Conservation (phyloP, 106 monocot species). For the Platanthera guangdongensis region DNA sequence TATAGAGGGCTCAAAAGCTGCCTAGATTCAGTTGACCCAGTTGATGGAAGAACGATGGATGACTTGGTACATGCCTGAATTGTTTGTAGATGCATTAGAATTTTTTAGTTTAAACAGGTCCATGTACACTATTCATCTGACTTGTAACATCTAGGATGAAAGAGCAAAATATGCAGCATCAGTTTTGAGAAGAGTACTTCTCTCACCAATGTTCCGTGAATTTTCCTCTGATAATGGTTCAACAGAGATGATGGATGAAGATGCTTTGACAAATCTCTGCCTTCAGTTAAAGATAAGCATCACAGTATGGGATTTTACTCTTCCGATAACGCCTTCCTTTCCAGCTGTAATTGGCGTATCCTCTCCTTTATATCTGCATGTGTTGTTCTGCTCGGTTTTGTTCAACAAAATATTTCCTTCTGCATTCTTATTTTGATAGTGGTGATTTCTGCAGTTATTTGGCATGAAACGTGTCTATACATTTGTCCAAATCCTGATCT, state of each 20-base stretch:
- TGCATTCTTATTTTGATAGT: background rate
- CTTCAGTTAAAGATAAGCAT: slow-evolving; percentile 60
- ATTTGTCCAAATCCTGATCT: background rate
- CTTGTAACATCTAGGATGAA: slow-evolving; percentile 48
- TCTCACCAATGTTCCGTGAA: slow-evolving; percentile 52
- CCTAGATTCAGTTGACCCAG: slow-evolving; percentile 50
- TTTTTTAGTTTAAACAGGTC: background rate
- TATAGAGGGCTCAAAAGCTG: slow-evolving; percentile 66
- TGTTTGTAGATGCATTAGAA: slow-evolving; percentile 1
- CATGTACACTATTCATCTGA: slow-evolving; percentile 7
- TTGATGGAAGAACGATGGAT: slow-evolving; percentile 52
- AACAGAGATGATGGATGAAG: slow-evolving; percentile 91
- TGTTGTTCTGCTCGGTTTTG: background rate
- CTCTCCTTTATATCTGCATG: slow-evolving; percentile 20
- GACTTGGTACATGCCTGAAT: slow-evolving; percentile 50
- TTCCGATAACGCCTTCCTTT: slow-evolving; percentile 87
- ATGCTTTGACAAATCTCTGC: slow-evolving; percentile 46
- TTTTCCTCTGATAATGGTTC: slow-evolving; percentile 36
- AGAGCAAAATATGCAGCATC: slow-evolving; percentile 47
- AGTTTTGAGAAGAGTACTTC: slow-evolving; percentile 56
- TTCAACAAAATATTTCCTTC: background rate
- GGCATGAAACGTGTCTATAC: background rate
- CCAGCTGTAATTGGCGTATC: slow-evolving; percentile 99
- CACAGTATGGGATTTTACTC: slow-evolving; percentile 93
- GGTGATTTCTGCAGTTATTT: background rate